Base-by-base conservation (phyloP, 2,329 filamentous ascomycete genomes). In the Cryphonectria parasitica region DNA sequence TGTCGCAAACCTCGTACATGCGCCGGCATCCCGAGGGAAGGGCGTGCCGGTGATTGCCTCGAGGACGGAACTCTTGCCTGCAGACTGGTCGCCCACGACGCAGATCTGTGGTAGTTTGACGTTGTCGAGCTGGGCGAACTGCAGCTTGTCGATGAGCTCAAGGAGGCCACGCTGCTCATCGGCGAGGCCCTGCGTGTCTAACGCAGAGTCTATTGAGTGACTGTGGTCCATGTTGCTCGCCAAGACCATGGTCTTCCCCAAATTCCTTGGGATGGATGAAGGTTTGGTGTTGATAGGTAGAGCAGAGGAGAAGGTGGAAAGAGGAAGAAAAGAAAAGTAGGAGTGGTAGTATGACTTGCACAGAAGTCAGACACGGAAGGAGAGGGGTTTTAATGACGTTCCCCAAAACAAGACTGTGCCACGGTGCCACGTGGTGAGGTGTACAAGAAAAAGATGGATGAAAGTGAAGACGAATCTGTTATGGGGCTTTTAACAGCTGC, bases 81-180 rank as follows among this genome's bases (percentile, higher is more conserved):
- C 86, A 1, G 87, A 90, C 77, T 90, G 88, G 76, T 90, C 88
- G 41, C 89, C 88, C 45, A 89, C 89, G 34, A 90, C 88, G 63
- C 90, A 88, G 49, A 91, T 87, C 75, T 91, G 88, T 0, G 87
- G 88, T 0, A 90, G 81, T 63, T 84, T 83, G 73, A 79, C 77
- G 75, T 78, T 78, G 72, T 79, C 77, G 52, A 79, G 75, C 69
- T 79, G 78, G 15, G 78, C 78, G 66, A 77, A 79, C 68, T 78
- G 77, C n/a, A 79, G 78, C 43, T 77, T 84, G 34, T 85, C 83
- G 79, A 83, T 83, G 49, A 87, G 84, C 73, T 90, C 86, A 56
- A 90, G 81, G 54, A 90, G 82, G 22, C 83, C 83, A 11, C 85
- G 82, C 78, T 89, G 87, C 75, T 89, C 87, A 70, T 83, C 80